Conservation (phyloP, 805 yeast genomes). For the Schizosaccharomyces osmophilus region DNA sequence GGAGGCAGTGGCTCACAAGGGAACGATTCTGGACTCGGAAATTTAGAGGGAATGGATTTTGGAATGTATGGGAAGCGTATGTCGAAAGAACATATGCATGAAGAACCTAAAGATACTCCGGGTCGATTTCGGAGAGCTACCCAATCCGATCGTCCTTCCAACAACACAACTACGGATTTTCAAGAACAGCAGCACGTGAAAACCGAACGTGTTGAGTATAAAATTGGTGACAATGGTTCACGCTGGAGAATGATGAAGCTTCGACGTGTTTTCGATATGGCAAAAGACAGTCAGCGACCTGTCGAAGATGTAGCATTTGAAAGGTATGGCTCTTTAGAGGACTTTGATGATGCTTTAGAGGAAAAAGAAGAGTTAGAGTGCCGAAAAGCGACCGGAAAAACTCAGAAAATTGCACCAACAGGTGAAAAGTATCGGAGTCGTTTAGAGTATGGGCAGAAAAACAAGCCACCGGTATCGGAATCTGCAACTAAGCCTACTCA, state of each 20-base stretch:
- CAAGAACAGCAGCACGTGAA: not conserved
- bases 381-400: constrained; percentile 4
- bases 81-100: not conserved
- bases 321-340: constrained; percentile 12
- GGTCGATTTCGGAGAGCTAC: not conserved
- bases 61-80: not conserved
- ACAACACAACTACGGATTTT: not conserved
- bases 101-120: not conserved
- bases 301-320: constrained; percentile 13
- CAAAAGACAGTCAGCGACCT: constrained; percentile 7
- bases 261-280: constrained; percentile 9
- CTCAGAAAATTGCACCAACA: not conserved
- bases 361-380: constrained; percentile 14
- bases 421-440: constrained; percentile 6
- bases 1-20: not conserved
- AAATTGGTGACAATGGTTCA: constrained; percentile 18
- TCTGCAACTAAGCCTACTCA: not conserved
- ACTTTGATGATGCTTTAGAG: constrained; percentile 15
- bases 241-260: constrained; percentile 19
- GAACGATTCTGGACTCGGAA: not conserved
- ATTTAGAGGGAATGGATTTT: not conserved
- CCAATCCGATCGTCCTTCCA: not conserved
- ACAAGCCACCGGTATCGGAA: not conserved
- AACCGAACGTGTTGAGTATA: constrained; percentile 8
- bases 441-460: not conserved